These are phyloP conservation scores for Xylaria telfairii DNA, from an alignment of 495 filamentous ascomycete species.

Conservation along the genomic window DNA sequence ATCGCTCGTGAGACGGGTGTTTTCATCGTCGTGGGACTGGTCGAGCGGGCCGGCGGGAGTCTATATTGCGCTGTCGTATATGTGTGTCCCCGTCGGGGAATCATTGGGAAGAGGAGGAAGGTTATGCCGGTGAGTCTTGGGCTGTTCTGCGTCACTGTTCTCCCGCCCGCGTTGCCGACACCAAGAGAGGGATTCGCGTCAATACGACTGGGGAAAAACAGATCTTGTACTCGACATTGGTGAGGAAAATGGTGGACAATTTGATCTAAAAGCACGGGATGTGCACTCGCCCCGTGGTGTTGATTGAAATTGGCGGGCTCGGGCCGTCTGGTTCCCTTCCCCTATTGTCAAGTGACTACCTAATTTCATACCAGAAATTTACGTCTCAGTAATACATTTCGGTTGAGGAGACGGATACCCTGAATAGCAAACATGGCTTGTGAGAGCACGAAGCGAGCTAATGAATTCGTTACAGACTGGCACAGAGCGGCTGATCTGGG, in stretches of 20 bases:
- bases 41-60: slow-evolving; percentile 81
- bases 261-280: background rate
- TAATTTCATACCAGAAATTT: too few species aligned
- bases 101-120: slow-evolving; percentile 88
- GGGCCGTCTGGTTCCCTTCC: background rate
- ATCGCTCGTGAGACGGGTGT: slow-evolving; percentile 77
- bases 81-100: slow-evolving; percentile 74
- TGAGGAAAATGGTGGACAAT: background rate
- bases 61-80: slow-evolving; percentile 87
- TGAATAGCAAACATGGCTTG: background rate
- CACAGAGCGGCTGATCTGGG: slow-evolving; percentile 85
- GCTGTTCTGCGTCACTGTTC: slow-evolving; percentile 11
- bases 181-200: background rate
- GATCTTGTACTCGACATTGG: background rate
- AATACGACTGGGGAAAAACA: background rate
- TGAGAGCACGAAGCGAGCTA: background rate
- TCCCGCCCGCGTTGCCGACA: background rate
- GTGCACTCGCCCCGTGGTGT: background rate
- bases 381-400: background rate
- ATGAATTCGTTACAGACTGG: slow-evolving; percentile 62
- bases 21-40: slow-evolving; percentile 77
- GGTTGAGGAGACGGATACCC: background rate
- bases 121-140: slow-evolving; percentile 74
- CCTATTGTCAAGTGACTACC: background rate
- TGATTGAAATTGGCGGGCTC: background rate